Evolutionary conservation across 805 yeast genomes (phyloP), one percentile per base, ranked within the genome.

Genomic region (Saturnispora gosingensis): DNA sequence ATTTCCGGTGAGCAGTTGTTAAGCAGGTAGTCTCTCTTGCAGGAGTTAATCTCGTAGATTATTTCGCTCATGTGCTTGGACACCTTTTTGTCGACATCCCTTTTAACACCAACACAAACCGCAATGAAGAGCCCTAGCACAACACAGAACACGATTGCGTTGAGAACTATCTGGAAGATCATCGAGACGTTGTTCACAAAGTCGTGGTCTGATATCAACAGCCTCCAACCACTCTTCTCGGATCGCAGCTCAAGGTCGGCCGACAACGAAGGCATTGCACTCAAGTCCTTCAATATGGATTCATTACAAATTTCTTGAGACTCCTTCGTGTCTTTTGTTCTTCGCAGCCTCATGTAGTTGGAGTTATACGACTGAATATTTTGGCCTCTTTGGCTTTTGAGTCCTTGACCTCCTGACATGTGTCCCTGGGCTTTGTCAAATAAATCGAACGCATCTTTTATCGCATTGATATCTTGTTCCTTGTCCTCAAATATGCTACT

Each of bases 51-150:
- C 58, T 83, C 85, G 50, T 78, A 79, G 13, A 80, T 62, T 0
- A 81, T 78, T 35, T 82, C 83, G 5, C 76, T 65, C 0, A 83
- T 75, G 57, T 83, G 79, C 30, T 78, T 74, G 46, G 82, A 83
- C 9, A 88, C 74, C 60, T 85, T 85, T 54, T 74, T 75, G 54
- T 81, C 78, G 15, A 91, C 87, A 65, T 91, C 99, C 2, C 56
- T 39, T 46, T 65, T 65, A 15, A 65, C 61, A 3, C 64, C 58
- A 36, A 59, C 24, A 43, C 62, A 57, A 10, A 62, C 61, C 6
- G 63, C 44, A 7, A 58, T n/a, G 4, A 59, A 39, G 16, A 61
- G 27, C 1, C 53, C 50, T 18, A 63, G 35, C 20, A 64, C 50
- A 8, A 58, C 52, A 5, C 53, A 38, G 38, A 64, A 57, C 24